Evolutionary conservation across 441 rosid genomes (phyloP).

Genomic region (Flueggea neowawraea): DNA sequence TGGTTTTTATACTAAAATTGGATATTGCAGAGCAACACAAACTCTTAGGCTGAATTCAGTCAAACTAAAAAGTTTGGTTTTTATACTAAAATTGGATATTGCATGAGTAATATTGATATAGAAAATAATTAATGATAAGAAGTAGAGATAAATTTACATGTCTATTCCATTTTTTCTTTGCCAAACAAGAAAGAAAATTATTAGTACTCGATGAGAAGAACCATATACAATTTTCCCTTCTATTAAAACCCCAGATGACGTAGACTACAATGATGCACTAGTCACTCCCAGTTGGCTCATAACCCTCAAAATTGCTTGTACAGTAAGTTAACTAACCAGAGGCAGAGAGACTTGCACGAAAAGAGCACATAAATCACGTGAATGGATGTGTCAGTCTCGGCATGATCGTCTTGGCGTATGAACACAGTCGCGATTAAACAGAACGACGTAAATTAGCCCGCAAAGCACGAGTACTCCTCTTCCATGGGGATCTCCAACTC

Average conservation of each 20-base stretch:
- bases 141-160: too few species aligned
- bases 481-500: background rate
- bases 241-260: background rate
- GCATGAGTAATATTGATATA: too few species aligned
- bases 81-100: too few species aligned
- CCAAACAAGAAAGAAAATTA: background rate
- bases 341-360: too few species aligned
- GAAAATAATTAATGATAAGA: too few species aligned
- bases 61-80: too few species aligned
- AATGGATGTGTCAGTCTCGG: background rate
- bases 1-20: too few species aligned
- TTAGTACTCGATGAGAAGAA: background rate
- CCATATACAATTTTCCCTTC: background rate
- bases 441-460: background rate
- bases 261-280: too few species aligned
- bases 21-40: too few species aligned
- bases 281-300: background rate
- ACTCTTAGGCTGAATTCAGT: too few species aligned
- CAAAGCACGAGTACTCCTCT: background rate
- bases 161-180: too few species aligned
- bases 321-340: background rate
- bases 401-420: background rate
- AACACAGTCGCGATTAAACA: background rate
- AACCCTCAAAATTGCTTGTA: slow-evolving; percentile 23
- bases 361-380: background rate